Evolutionary conservation across 1,139 yeast genomes (phyloP).

Genomic region (Blastobotrys capitulatus): DNA sequence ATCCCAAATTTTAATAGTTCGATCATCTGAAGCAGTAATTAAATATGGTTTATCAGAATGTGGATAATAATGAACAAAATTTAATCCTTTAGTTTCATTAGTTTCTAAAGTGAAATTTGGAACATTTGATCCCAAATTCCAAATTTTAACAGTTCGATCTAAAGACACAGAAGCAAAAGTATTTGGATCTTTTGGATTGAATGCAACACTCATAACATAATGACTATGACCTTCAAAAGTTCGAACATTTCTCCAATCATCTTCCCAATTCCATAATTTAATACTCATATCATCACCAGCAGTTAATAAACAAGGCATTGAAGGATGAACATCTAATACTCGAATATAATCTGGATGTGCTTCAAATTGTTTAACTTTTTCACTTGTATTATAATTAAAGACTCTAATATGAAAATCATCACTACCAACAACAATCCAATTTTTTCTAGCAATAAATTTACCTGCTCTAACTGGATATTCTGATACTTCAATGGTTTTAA

Average conservation of each 20-base stretch:
- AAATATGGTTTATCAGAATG: conserved; percentile 95
- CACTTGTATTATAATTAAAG: conserved; percentile 92
- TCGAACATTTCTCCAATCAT: conserved; percentile 84
- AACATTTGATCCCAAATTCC: conserved; percentile 87
- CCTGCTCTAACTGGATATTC: conserved; percentile 96
- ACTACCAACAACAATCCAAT: conserved; percentile 95
- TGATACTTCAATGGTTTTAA: conserved; percentile 77
- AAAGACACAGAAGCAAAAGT: conserved; percentile 96
- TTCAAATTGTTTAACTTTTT: conserved; percentile 88
- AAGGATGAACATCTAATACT: conserved; percentile 88
- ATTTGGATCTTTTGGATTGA: conserved; percentile 96
- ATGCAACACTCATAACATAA: conserved; percentile 89
- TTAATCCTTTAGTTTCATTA: conserved; percentile 90
- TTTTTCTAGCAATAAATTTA: conserved; percentile 88
- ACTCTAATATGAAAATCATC: conserved; percentile 94
- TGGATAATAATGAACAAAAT: conserved; percentile 94
- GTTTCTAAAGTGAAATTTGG: conserved; percentile 92
- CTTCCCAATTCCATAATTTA: conserved; percentile 97
- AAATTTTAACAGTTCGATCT: conserved; percentile 92
- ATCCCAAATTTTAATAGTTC: conserved; percentile 90
- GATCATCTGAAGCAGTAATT: conserved; percentile 89
- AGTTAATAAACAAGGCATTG: conserved; percentile 82
- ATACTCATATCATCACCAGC: conserved; percentile 90
- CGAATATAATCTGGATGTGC: conserved; percentile 98
- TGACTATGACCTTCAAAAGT: conserved; percentile 94